These are phyloP conservation scores for Pseudohalonectria lignicola DNA, from an alignment of 2,329 filamentous ascomycete species.

Conservation along the genomic window DNA sequence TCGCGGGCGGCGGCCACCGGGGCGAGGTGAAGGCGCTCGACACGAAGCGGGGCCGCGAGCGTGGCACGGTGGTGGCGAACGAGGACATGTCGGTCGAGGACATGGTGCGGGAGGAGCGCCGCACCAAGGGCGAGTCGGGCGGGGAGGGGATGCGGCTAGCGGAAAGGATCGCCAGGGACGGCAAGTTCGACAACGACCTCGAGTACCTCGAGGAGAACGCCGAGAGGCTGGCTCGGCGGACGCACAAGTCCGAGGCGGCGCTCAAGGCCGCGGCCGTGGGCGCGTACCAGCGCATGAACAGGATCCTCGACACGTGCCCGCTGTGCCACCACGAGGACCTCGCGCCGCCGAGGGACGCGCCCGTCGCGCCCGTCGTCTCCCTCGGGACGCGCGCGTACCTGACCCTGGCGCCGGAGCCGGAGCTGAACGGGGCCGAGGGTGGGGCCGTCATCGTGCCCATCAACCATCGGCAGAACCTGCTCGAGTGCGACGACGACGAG, in stretches of 20 bases:
- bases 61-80: conserved; percentile 79
- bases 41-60: conserved; percentile 72
- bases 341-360: conserved; percentile 57
- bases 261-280: conserved; percentile 78
- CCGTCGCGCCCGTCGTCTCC: conserved; percentile 74
- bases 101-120: conserved; percentile 90
- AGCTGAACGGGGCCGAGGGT: conserved; percentile 59
- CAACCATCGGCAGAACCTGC: conserved; percentile 74
- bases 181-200: conserved; percentile 80
- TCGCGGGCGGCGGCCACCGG: conserved; percentile 51
- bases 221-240: conserved; percentile 71
- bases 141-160: conserved; percentile 68
- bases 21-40: conserved; percentile 67
- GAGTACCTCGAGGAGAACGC: conserved; percentile 99
- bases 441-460: conserved; percentile 84
- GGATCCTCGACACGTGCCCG: conserved; percentile 75
- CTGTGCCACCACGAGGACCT: conserved; percentile 86
- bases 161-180: conserved; percentile 88
- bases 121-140: conserved; percentile 65
- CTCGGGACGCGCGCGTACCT: conserved; percentile 79
- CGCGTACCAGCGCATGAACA: conserved; percentile 84
- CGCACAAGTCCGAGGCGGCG: conserved; percentile 79
- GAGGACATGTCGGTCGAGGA: conserved; percentile 94
- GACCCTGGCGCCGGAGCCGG: conserved; percentile 81
- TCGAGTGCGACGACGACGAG: conserved; percentile 98